Percentiles rank a stretch among this genome's conserved stretches.
These are phyloP conservation scores for Candida pseudoviswanathii DNA, from an alignment of 1,139 yeast species.

Conservation along the genomic window DNA sequence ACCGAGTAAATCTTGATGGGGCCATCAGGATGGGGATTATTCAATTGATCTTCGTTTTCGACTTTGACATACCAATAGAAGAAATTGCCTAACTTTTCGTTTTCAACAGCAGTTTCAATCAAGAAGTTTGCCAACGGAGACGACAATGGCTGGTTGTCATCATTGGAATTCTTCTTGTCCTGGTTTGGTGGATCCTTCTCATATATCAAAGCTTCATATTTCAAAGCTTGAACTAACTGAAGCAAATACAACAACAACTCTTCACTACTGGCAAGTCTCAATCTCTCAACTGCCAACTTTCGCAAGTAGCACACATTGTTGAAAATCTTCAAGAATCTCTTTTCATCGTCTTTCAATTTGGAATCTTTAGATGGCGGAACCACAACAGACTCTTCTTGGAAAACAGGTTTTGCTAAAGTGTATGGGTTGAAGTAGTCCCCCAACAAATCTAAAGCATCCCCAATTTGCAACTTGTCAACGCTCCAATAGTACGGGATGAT, in stretches of 20 bases:
- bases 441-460: constrained; percentile 86
- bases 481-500: constrained; percentile 48
- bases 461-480: constrained; percentile 78
- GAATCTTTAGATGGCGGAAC: constrained; percentile 12
- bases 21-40: constrained; percentile 15
- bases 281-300: constrained; percentile 83
- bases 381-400: constrained; percentile 8
- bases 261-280: constrained; percentile 74
- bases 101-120: constrained; percentile 69
- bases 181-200: constrained; percentile 14
- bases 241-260: constrained; percentile 80
- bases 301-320: constrained; percentile 52
- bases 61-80: constrained; percentile 93
- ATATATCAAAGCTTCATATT: constrained; percentile 57
- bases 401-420: constrained; percentile 27
- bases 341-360: constrained; percentile 28
- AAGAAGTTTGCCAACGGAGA: constrained; percentile 81
- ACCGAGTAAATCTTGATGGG: constrained; percentile 32
- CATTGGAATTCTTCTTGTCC: constrained; percentile 1
- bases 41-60: constrained; percentile 72
- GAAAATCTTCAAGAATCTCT: constrained; percentile 34
- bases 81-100: constrained; percentile 72
- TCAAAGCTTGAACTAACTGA: constrained; percentile 90
- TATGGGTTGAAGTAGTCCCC: constrained; percentile 66
- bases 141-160: constrained; percentile 20